Conservation (phyloP, 768 basidiomycete species). For the Boletus fagicola region DNA sequence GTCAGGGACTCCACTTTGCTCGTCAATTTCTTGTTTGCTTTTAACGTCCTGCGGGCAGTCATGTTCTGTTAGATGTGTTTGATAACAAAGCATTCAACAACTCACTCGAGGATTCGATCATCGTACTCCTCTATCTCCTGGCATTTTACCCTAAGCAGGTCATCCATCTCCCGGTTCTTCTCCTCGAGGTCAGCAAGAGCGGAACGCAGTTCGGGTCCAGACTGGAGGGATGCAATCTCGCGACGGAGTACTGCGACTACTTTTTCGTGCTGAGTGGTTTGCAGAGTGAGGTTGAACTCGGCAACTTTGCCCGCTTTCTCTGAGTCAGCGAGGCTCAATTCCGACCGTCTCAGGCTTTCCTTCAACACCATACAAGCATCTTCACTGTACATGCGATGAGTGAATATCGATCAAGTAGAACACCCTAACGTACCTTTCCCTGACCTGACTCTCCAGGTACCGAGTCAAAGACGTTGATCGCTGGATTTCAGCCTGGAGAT, state of each 20-base stretch:
- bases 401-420: not conserved
- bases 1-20: slow-evolving; percentile 68
- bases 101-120: slow-evolving; percentile 73
- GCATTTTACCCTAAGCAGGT: slow-evolving; percentile 64
- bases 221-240: slow-evolving; percentile 52
- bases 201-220: slow-evolving; percentile 54
- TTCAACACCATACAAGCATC: slow-evolving; percentile 38
- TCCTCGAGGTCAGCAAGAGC: slow-evolving; percentile 62
- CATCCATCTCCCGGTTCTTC: slow-evolving; percentile 74
- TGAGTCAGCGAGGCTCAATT: slow-evolving; percentile 45
- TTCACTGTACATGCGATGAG: slow-evolving; percentile 42
- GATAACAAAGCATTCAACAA: slow-evolving; percentile 1
- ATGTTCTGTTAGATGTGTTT: slow-evolving; percentile 2
- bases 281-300: slow-evolving; percentile 64
- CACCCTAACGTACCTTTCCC: slow-evolving; percentile 50
- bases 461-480: slow-evolving; percentile 58
- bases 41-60: slow-evolving; percentile 54
- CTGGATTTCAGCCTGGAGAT: slow-evolving; percentile 64
- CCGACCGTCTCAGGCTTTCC: slow-evolving; percentile 41
- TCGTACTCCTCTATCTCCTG: slow-evolving; percentile 83
- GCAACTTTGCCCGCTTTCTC: slow-evolving; percentile 61
- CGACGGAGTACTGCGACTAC: slow-evolving; percentile 55
- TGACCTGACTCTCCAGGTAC: slow-evolving; percentile 60
- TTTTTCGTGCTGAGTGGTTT: slow-evolving; percentile 65
- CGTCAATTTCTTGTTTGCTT: slow-evolving; percentile 75